Evolutionary conservation across 495 filamentous ascomycete species (phyloP).

Genomic region (Aspergillus homomorphus): DNA sequence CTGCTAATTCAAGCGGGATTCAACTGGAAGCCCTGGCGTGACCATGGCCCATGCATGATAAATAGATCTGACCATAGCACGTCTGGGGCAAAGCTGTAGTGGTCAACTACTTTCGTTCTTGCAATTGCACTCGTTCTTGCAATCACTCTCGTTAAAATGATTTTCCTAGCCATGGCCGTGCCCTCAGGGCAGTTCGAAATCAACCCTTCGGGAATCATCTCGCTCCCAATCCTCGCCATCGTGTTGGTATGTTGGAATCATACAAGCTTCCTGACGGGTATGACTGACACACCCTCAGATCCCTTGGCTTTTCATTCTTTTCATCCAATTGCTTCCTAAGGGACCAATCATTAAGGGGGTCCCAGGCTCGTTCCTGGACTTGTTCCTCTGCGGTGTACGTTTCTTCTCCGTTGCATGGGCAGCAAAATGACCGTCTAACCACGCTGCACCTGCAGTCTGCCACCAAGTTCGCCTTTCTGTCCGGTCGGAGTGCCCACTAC

Average conservation of each 20-base stretch:
- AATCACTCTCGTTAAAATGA: slow-evolving; percentile 7
- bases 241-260: slow-evolving; percentile 14
- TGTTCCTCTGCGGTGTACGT: slow-evolving; percentile 21
- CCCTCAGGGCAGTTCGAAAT: slow-evolving; percentile 14
- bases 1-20: not conserved
- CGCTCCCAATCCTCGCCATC: slow-evolving; percentile 14
- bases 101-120: not conserved
- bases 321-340: slow-evolving; percentile 16
- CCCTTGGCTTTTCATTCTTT: slow-evolving; percentile 15
- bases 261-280: not conserved
- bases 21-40: not conserved
- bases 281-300: slow-evolving; percentile 15
- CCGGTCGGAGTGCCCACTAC: slow-evolving; percentile 21
- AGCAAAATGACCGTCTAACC: not conserved
- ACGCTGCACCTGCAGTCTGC: slow-evolving; percentile 10
- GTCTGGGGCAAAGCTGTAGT: not conserved
- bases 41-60: not conserved
- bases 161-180: slow-evolving; percentile 18
- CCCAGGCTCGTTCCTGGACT: slow-evolving; percentile 14
- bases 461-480: slow-evolving; percentile 22
- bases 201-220: slow-evolving; percentile 7
- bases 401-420: not conserved
- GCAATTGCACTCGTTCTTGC: slow-evolving; percentile 1
- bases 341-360: slow-evolving; percentile 21
- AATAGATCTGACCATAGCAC: not conserved